phyloP scores from a whole-genome alignment of 2,329 filamentous ascomycete genomes.

The Malbranchea cinnamomea region DNA sequence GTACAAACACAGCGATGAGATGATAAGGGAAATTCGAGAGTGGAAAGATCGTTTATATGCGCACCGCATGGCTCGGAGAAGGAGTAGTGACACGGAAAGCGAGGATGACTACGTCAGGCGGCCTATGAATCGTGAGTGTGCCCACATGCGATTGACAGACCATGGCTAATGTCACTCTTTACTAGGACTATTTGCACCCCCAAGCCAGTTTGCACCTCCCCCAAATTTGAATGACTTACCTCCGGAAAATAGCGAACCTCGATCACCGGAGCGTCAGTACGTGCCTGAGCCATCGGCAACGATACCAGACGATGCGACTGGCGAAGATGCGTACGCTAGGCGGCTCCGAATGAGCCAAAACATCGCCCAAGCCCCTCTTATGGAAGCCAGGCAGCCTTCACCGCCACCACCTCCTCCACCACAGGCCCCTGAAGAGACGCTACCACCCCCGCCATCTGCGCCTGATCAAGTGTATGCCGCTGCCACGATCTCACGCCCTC shows the following conservation, averaged over 20 bases:
- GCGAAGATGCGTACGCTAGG: constrained; percentile 54
- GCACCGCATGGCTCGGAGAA: constrained; percentile 41
- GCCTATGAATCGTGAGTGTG: constrained; percentile 32
- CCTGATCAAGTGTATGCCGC: constrained; percentile 25
- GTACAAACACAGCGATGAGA: constrained; percentile 72
- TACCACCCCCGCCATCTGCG: constrained; percentile 23
- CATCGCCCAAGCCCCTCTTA: constrained; percentile 10
- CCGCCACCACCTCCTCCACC: constrained; percentile 19
- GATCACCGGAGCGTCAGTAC: constrained; percentile 9
- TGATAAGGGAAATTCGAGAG: constrained; percentile 61
- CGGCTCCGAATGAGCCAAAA: constrained; percentile 43
- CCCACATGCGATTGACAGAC: constrained; percentile 8
- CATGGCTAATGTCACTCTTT: constrained; percentile 8
- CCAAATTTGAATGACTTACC: constrained; percentile 25
- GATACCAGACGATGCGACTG: constrained; percentile 44
- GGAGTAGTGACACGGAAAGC: constrained; percentile 33
- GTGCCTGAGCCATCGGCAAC: constrained; percentile 28
- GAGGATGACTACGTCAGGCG: constrained; percentile 32
- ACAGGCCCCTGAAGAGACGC: constrained; percentile 16
- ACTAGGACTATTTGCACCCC: constrained; percentile 36
- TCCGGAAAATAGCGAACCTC: constrained; percentile 13
- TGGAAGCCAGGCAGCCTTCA: constrained; percentile 15
- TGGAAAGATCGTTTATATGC: constrained; percentile 75
- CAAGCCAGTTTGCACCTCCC: constrained; percentile 38
- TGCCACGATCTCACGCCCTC: constrained; percentile 60